phyloP scores from a whole-genome alignment of 1,284 basidiomycete species.

The Ceratobasidium papillatum region DNA sequence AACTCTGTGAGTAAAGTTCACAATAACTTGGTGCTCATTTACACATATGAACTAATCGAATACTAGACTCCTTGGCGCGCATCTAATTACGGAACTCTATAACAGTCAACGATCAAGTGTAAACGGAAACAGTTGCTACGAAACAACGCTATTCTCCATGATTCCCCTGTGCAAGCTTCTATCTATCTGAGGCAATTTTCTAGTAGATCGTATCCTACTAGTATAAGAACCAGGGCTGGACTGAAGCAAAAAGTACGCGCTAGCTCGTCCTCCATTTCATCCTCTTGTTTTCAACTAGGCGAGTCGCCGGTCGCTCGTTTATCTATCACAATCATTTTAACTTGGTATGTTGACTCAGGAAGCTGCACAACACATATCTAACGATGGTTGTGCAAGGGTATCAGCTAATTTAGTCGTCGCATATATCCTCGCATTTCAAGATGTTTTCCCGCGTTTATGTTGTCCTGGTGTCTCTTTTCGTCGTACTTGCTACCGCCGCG shows the following conservation, averaged over 20 bases:
- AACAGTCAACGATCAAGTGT: background rate
- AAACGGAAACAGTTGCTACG: conserved; percentile 3
- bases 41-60: background rate
- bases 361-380: background rate
- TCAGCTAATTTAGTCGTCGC: background rate
- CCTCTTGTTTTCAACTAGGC: background rate
- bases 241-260: background rate
- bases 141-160: background rate
- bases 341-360: background rate
- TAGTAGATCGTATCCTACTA: background rate
- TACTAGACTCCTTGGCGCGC: background rate
- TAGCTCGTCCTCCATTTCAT: background rate
- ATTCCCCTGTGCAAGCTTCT: background rate
- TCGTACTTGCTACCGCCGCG: background rate
- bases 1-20: background rate
- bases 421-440: background rate
- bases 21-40: background rate
- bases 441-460: background rate
- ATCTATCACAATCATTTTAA: background rate
- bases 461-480: background rate
- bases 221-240: background rate
- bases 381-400: background rate
- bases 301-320: conserved; percentile 26
- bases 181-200: background rate
- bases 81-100: background rate